Evolutionary conservation across 768 basidiomycete genomes (phyloP), one percentile per base, ranked within the genome.

Genomic region (Pisolithus orientalis): DNA sequence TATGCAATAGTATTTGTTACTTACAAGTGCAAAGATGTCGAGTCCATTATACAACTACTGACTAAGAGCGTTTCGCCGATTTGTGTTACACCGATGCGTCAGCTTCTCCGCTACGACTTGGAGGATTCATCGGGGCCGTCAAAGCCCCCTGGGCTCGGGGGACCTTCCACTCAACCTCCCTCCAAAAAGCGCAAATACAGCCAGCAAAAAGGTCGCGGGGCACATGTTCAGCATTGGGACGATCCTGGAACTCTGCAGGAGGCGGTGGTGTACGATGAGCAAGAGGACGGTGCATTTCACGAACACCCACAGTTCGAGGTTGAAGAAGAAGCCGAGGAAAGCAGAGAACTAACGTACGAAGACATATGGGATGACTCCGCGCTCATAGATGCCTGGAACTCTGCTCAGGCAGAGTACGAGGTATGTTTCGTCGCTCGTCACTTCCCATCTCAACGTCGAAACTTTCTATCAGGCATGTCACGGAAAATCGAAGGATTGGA

Each of bases 351-450:
- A 53, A 80, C 84, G 8, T 77, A 84, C 32, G 78, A 83, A 45
- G 89, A 92, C 60, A 82, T 90, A 37, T 92, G 90, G 90, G 90
- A 92, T 57, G 90, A 92, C 64, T 85, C 86, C 34, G 87, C 85
- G 4, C 76, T 92, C 57, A 79, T 92, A 43, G 77, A 86, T 49
- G 90, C 90, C 17, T 91, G 90, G 90, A 78, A 91, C 64, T 84
- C 89, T 53, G 90, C 90, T 16, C 81, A 77, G 56, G 87, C 87
- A 52, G 90, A 92, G 64, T 92, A 90, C 58, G 76, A 87, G 70
- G 82, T 82, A 56, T 44, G 68, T 66, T 14, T 45, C 1, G 11
- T 28, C 28, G 13, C 49, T 47, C 6, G 2, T 21, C 21, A 31
- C 17, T 9, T 25, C 5, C 21, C n/a, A 39, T 6, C 24, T 32